These are phyloP conservation scores for Tanacetum coccineum DNA, from an alignment of 129 eudicot species.

Conservation along the genomic window DNA sequence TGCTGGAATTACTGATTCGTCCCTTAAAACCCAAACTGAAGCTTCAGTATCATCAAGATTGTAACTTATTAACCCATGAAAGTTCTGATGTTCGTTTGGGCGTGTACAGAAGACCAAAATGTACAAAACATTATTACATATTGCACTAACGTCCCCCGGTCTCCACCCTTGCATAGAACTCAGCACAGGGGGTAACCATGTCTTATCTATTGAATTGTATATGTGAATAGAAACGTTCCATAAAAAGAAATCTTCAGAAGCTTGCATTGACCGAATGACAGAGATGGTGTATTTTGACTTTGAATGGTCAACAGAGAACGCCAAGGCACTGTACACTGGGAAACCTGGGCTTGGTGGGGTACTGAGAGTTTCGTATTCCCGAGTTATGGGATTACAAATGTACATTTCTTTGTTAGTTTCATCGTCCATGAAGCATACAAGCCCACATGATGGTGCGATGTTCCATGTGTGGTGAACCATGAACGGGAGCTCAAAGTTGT, in stretches of 20 bases:
- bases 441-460: conserved; percentile 42
- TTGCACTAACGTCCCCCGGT: conserved; percentile 41
- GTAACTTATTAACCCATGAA: conserved; percentile 38
- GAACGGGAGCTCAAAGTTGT: conserved; percentile 42
- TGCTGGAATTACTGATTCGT: conserved; percentile 27
- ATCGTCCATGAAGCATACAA: conserved; percentile 47
- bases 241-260: conserved; percentile 26
- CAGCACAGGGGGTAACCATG: conserved; percentile 38
- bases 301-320: conserved; percentile 40
- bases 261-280: conserved; percentile 42
- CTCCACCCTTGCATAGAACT: conserved; percentile 48
- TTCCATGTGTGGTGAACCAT: conserved; percentile 40
- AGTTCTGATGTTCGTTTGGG: conserved; percentile 16
- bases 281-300: conserved; percentile 32
- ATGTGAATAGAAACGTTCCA: conserved; percentile 38
- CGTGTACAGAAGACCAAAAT: conserved; percentile 38
- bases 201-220: conserved; percentile 34
- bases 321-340: conserved; percentile 38
- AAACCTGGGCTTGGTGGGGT: conserved; percentile 32
- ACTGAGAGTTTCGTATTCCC: conserved; percentile 22
- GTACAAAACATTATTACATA: conserved; percentile 38
- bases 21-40: conserved; percentile 15
- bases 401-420: conserved; percentile 24
- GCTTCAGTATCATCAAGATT: conserved; percentile 13
- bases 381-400: conserved; percentile 32